Evolutionary conservation across 768 basidiomycete species (phyloP).

Genomic region (Pleurotus eryngii): DNA sequence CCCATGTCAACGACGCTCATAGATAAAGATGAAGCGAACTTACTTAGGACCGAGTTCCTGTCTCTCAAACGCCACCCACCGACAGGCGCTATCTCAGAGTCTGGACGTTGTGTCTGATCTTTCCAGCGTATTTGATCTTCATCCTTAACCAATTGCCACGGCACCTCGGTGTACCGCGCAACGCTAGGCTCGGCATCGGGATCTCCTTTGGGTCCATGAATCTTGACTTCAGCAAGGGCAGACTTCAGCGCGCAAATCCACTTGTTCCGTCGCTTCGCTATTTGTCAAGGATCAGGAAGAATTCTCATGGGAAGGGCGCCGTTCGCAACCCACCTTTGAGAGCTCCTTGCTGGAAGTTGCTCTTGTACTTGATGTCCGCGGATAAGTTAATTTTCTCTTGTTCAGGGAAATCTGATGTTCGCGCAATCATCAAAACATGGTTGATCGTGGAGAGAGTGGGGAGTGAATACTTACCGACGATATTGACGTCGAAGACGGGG

Average conservation of each 20-base stretch:
- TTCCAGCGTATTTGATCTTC: slow-evolving; percentile 29
- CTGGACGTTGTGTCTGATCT: slow-evolving; percentile 18
- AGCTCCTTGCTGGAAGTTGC: slow-evolving; percentile 78
- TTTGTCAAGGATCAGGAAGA: slow-evolving; percentile 11
- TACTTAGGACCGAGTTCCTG: slow-evolving; percentile 47
- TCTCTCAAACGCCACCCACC: slow-evolving; percentile 53
- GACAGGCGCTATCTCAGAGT: slow-evolving; percentile 23
- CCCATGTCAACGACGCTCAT: slow-evolving; percentile 2
- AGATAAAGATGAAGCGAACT: slow-evolving; percentile 16
- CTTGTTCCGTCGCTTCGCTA: slow-evolving; percentile 81
- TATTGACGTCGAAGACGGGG: slow-evolving; percentile 68
- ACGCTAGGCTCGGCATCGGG: slow-evolving; percentile 54
- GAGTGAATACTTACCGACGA: slow-evolving; percentile 44
- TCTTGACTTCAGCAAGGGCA: slow-evolving; percentile 61
- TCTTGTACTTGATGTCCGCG: slow-evolving; percentile 87
- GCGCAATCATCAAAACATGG: slow-evolving; percentile 7
- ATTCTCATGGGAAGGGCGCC: not conserved
- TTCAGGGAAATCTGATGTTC: slow-evolving; percentile 63
- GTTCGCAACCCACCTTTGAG: slow-evolving; percentile 48
- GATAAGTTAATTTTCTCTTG: slow-evolving; percentile 75
- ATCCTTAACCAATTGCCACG: slow-evolving; percentile 59
- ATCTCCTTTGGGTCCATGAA: slow-evolving; percentile 65
- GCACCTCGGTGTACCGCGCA: slow-evolving; percentile 64
- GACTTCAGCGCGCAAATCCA: slow-evolving; percentile 88
- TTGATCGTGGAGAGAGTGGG: not conserved